A percentile compares a stretch with the other conserved stretches of the same genome.
phyloP scores from a whole-genome alignment of 371 early-diverging fungal genomes.

The Neoconidiobolus thromboides region DNA sequence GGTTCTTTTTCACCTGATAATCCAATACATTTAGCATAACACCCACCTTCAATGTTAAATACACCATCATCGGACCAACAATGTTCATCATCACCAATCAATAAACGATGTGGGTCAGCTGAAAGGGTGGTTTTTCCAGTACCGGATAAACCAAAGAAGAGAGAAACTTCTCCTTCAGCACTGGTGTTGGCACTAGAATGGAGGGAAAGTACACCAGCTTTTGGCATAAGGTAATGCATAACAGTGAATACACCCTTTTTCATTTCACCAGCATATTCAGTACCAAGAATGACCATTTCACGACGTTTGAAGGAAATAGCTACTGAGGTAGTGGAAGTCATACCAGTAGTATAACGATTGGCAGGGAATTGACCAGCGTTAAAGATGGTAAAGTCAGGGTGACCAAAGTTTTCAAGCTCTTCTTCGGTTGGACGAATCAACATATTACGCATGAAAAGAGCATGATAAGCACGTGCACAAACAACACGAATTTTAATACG shows the following conservation, averaged over 20 bases:
- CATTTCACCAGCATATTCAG: conserved; percentile 97
- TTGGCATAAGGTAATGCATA: conserved; percentile 97
- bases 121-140: conserved; percentile 96
- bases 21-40: conserved; percentile 94
- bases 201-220: conserved; percentile 85
- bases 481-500: conserved; percentile 89
- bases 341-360: conserved; percentile 87
- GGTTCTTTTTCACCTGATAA: conserved; percentile 91
- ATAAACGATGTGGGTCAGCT: conserved; percentile 77
- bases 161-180: conserved; percentile 72
- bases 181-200: conserved; percentile 95
- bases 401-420: conserved; percentile 74
- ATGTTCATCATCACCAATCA: conserved; percentile 98
- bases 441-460: conserved; percentile 95
- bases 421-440: conserved; percentile 82
- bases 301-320: conserved; percentile 67
- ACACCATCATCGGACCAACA: conserved; percentile 92
- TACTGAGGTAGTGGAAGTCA: conserved; percentile 87
- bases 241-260: conserved; percentile 96
- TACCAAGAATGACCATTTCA: conserved; percentile 83
- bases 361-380: conserved; percentile 94
- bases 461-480: conserved; percentile 89
- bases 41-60: conserved; percentile 97
- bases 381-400: conserved; percentile 91
- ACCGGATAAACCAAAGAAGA: conserved; percentile 95